These are phyloP conservation scores for Plenodomus biglobosus DNA, from an alignment of 2,329 filamentous ascomycete genomes.

Conservation along the genomic window DNA sequence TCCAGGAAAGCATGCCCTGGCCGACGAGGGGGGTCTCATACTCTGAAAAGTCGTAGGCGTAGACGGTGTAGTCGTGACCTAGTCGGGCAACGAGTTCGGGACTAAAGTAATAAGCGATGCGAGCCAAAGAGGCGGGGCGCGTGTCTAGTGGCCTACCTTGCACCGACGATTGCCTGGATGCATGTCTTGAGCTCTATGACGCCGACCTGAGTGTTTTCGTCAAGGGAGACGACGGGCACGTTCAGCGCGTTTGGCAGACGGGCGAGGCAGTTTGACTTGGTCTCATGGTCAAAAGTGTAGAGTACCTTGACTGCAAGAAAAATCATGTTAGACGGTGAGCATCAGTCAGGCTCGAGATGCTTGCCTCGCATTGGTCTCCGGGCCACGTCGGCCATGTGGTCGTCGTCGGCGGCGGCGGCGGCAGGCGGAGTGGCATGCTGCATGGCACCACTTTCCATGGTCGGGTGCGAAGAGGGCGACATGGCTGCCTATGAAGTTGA, in stretches of 20 bases:
- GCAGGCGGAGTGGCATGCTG: slow-evolving; percentile 22
- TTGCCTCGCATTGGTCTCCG: slow-evolving; percentile 52
- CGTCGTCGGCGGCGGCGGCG: slow-evolving; percentile 28
- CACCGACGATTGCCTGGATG: slow-evolving; percentile 74
- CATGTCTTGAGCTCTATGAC: slow-evolving; percentile 85
- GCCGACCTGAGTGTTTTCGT: slow-evolving; percentile 79
- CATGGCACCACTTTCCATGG: slow-evolving; percentile 24
- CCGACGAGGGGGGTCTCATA: slow-evolving; percentile 90
- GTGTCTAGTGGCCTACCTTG: slow-evolving; percentile 50
- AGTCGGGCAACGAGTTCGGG: slow-evolving; percentile 79
- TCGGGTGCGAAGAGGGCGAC: slow-evolving; percentile 34
- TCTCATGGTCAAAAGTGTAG: slow-evolving; percentile 91
- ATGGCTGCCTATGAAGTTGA: slow-evolving; percentile 31
- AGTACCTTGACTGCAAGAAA: slow-evolving; percentile 78
- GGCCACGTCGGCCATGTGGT: slow-evolving; percentile 37
- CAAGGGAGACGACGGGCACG: slow-evolving; percentile 77
- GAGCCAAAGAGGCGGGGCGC: slow-evolving; percentile 11
- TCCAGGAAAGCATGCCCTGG: slow-evolving; percentile 91
- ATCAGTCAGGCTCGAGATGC: slow-evolving; percentile 16
- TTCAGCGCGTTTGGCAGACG: slow-evolving; percentile 77
- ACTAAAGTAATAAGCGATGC: slow-evolving; percentile 55
- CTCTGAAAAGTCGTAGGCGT: slow-evolving; percentile 95
- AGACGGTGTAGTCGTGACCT: slow-evolving; percentile 88
- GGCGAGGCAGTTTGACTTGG: slow-evolving; percentile 85
- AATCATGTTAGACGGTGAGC: slow-evolving; percentile 19